Evolutionary conservation across 2,329 filamentous ascomycete species (phyloP).

Genomic region (Xylaria sp.): DNA sequence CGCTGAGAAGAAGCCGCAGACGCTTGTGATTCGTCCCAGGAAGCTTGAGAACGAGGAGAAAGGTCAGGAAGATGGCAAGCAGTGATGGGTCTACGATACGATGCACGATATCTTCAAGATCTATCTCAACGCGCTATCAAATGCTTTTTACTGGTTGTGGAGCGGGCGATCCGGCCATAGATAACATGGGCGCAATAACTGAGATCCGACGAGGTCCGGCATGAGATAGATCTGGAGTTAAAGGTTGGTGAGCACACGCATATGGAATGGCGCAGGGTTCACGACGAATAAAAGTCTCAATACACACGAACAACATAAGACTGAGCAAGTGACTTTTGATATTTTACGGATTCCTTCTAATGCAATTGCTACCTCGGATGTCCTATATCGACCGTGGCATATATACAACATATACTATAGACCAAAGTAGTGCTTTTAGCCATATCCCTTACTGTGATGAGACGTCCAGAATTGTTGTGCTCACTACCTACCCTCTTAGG

Average conservation of each 20-base stretch:
- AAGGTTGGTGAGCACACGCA: too few species aligned
- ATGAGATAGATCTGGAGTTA: too few species aligned
- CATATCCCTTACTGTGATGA: not conserved
- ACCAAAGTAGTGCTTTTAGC: not conserved
- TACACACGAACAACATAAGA: not conserved
- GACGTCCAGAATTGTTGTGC: too few species aligned
- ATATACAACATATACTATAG: slow-evolving; percentile 16
- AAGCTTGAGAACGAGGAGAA: slow-evolving; percentile 7
- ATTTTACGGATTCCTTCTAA: not conserved
- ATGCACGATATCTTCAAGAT: not conserved
- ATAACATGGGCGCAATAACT: not conserved
- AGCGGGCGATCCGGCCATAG: too few species aligned
- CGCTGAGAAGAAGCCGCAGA: not conserved
- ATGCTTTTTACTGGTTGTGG: not conserved
- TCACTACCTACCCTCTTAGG: too few species aligned
- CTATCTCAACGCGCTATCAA: not conserved
- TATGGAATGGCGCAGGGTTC: not conserved
- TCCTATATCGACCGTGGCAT: not conserved
- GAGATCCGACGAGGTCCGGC: not conserved
- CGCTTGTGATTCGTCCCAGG: slow-evolving; percentile 13
- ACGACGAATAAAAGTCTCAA: not conserved
- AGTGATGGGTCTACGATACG: not conserved
- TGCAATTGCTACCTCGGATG: not conserved
- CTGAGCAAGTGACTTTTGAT: not conserved
- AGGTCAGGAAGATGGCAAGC: not conserved